Percentiles rank a stretch among this genome's conserved stretches.
Conservation (phyloP, 2,329 filamentous ascomycete species). For the Trichoderma sp. region DNA sequence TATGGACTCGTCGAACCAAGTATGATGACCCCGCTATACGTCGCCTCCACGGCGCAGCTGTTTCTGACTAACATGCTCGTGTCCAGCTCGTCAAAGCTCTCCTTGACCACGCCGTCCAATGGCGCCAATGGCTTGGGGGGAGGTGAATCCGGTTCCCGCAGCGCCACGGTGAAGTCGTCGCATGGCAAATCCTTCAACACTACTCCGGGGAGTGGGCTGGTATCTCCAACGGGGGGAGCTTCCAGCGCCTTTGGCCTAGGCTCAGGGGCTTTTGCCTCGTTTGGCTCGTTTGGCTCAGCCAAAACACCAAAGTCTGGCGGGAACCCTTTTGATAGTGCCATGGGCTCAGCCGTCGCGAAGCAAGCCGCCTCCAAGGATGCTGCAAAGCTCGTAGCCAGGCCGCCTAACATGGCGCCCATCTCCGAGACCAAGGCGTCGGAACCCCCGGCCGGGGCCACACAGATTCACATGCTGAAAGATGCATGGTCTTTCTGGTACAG, state of each 20-base stretch:
- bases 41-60: neutral
- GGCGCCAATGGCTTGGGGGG: constrained; percentile 54
- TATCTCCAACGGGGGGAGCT: constrained; percentile 59
- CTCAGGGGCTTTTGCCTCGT: constrained; percentile 86
- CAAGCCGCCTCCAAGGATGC: constrained; percentile 40
- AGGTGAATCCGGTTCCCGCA: constrained; percentile 64
- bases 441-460: constrained; percentile 47
- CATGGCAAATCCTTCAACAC: constrained; percentile 78
- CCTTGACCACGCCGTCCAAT: constrained; percentile 74
- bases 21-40: constrained; percentile 49
- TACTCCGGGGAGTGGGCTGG: constrained; percentile 64
- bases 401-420: constrained; percentile 50
- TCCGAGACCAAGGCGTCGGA: constrained; percentile 44
- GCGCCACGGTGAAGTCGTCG: constrained; percentile 71
- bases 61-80: constrained; percentile 32
- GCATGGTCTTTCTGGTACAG: constrained; percentile 98
- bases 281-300: constrained; percentile 67
- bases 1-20: constrained; percentile 86
- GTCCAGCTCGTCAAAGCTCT: constrained; percentile 82
- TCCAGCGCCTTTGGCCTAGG: constrained; percentile 92
- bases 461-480: constrained; percentile 68
- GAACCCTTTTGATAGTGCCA: constrained; percentile 77
- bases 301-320: constrained; percentile 88
- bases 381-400: constrained; percentile 38
- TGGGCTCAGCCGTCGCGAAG: constrained; percentile 50